phyloP scores from a whole-genome alignment of 2,329 filamentous ascomycete genomes.

The Cladosporium sp. region DNA sequence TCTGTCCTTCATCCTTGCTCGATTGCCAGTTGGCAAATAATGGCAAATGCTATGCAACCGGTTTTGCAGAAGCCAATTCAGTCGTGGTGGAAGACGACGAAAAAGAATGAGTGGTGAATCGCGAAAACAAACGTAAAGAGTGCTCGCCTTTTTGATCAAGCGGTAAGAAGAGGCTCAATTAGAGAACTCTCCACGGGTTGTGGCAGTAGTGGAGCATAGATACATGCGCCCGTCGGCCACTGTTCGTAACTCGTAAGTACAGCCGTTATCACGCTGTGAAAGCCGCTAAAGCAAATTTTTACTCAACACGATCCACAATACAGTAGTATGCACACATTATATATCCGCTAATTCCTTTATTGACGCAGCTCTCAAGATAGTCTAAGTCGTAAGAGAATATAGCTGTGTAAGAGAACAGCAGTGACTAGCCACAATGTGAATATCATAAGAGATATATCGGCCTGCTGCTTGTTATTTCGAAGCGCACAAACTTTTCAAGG shows the following conservation, averaged over 20 bases:
- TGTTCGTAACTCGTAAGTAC: background rate
- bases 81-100: background rate
- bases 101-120: background rate
- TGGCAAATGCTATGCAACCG: background rate
- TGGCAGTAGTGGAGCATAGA: background rate
- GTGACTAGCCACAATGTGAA: background rate
- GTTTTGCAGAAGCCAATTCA: background rate
- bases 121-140: background rate
- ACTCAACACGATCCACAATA: constrained; percentile 1
- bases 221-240: background rate
- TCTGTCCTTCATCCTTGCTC: background rate
- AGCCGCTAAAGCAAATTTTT: constrained; percentile 10
- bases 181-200: background rate
- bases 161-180: no score
- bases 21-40: background rate
- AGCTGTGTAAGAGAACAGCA: no score
- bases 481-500: no score
- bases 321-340: background rate
- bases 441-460: background rate
- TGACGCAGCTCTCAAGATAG: no score
- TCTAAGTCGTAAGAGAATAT: no score
- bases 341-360: background rate
- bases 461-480: background rate
- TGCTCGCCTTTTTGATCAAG: background rate
- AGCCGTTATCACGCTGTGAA: background rate